Conservation (phyloP, 2,329 filamentous ascomycete genomes). For the Penicillium oxalicum region DNA sequence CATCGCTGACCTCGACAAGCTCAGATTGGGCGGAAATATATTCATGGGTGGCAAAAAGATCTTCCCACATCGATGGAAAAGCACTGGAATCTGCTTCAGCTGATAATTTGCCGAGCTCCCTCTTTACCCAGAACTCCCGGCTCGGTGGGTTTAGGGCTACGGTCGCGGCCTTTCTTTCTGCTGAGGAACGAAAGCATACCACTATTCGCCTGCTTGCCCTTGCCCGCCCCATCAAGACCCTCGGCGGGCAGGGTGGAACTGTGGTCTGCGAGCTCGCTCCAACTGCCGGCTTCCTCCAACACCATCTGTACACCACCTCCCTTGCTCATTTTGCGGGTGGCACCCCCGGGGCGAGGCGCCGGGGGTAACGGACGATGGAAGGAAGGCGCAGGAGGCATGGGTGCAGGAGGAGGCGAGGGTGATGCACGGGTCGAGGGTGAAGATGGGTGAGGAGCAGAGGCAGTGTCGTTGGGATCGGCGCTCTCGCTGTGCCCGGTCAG, state of each 20-base stretch:
- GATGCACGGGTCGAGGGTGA: constrained; percentile 24
- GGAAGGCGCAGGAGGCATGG: constrained; percentile 26
- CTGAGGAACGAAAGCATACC: constrained; percentile 88
- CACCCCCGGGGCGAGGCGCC: constrained; percentile 48
- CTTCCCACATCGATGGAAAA: too few relatives aligned
- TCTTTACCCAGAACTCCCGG: constrained; percentile 91
- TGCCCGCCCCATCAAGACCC: constrained; percentile 43
- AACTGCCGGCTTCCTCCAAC: constrained; percentile 80
- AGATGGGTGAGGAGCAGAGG: constrained; percentile 17
- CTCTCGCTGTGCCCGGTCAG: constrained; percentile 25
- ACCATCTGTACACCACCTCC: constrained; percentile 86
- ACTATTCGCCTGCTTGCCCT: constrained; percentile 49
- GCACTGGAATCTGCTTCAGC: constrained; percentile 37
- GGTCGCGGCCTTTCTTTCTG: constrained; percentile 80
- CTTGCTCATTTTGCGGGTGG: constrained; percentile 66
- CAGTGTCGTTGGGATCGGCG: constrained; percentile 22
- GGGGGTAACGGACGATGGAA: constrained; percentile 37
- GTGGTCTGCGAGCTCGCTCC: constrained; percentile 83
- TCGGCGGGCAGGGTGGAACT: constrained; percentile 68
- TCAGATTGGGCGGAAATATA: too few relatives aligned
- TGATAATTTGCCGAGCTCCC: constrained; percentile 77
- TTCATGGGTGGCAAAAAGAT: too few relatives aligned
- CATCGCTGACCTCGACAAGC: too few relatives aligned
- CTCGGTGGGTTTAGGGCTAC: constrained; percentile 91
- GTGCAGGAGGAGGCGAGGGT: constrained; percentile 17